A percentile compares a stretch with the other conserved stretches of the same genome.
phyloP scores from a whole-genome alignment of 192 early-diverging fungal genomes.

The Pilobolus umbonatus region DNA sequence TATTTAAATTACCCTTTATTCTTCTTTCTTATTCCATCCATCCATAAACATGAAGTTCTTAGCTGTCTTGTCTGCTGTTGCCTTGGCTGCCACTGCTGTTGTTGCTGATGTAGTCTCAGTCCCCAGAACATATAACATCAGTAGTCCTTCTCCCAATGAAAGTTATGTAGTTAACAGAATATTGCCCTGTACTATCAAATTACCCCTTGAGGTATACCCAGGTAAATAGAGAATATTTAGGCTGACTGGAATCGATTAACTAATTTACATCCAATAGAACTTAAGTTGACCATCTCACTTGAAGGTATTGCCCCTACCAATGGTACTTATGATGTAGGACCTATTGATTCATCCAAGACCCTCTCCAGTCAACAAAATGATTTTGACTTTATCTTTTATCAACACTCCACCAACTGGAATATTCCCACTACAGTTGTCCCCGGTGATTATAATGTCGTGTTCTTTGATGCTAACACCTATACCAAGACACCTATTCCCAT shows the following conservation, averaged over 20 bases:
- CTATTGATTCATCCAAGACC: constrained; percentile 24
- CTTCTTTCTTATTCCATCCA: too few relatives aligned
- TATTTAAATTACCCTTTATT: too few relatives aligned
- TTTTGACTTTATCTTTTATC: constrained; percentile 23
- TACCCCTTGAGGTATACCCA: constrained; percentile 17
- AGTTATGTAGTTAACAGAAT: constrained; percentile 29
- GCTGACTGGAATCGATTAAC: neutral
- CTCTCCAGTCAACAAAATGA: constrained; percentile 1
- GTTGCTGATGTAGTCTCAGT: constrained; percentile 26
- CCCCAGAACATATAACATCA: constrained; percentile 27
- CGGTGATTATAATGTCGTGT: constrained; percentile 32
- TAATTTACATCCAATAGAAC: constrained; percentile 7
- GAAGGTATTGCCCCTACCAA: constrained; percentile 8
- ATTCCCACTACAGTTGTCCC: constrained; percentile 23
- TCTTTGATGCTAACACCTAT: constrained; percentile 24
- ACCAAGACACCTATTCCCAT: constrained; percentile 24
- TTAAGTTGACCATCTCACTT: constrained; percentile 25
- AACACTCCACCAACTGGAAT: constrained; percentile 24
- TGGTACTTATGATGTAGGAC: constrained; percentile 6
- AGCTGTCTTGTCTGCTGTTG: constrained; percentile 1
- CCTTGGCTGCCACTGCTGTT: neutral
- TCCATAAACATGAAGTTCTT: constrained; percentile 16
- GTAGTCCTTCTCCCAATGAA: constrained; percentile 21
- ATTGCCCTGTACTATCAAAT: constrained; percentile 25
- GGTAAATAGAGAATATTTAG: constrained; percentile 19